These are phyloP conservation scores for Verbena officinalis DNA, from an alignment of 257 asterid species.

Conservation along the genomic window DNA sequence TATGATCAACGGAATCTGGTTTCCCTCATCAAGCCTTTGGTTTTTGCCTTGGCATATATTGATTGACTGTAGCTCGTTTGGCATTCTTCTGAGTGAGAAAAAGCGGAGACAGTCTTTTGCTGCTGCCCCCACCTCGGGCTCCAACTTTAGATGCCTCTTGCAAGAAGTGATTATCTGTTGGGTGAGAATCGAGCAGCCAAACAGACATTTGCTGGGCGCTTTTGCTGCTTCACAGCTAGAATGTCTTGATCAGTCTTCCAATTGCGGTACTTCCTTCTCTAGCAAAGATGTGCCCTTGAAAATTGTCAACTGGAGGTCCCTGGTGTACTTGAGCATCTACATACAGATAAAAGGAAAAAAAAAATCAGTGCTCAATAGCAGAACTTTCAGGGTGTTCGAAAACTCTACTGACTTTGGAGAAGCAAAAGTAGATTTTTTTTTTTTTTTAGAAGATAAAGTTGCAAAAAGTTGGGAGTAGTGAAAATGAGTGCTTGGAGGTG, in stretches of 20 bases:
- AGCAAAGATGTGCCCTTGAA: conserved; percentile 88
- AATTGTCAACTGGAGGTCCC: conserved; percentile 75
- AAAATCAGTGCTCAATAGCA: conserved; percentile 13
- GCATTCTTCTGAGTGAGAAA: conserved; percentile 1
- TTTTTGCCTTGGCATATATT: not conserved
- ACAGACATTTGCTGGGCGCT: not conserved
- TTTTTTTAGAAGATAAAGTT: no score
- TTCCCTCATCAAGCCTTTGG: not conserved
- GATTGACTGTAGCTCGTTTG: not conserved
- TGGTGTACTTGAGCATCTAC: conserved; percentile 76
- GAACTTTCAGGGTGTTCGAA: no score
- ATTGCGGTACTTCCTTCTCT: conserved; percentile 71
- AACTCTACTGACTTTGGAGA: no score
- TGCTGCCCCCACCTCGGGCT: not conserved
- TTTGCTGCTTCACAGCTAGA: not conserved
- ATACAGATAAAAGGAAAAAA: no score
- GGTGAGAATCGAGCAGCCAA: not conserved
- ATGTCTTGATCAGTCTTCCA: conserved; percentile 16
- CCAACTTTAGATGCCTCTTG: conserved; percentile 22
- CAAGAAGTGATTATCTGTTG: conserved; percentile 12
- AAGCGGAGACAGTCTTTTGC: not conserved
- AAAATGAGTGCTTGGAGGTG: no score
- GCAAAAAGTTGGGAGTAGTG: no score
- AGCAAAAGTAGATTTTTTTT: no score
- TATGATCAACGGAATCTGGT: not conserved